Base-by-base conservation (phyloP, 2,329 filamentous ascomycete species). In the Botrytis byssoidea region DNA sequence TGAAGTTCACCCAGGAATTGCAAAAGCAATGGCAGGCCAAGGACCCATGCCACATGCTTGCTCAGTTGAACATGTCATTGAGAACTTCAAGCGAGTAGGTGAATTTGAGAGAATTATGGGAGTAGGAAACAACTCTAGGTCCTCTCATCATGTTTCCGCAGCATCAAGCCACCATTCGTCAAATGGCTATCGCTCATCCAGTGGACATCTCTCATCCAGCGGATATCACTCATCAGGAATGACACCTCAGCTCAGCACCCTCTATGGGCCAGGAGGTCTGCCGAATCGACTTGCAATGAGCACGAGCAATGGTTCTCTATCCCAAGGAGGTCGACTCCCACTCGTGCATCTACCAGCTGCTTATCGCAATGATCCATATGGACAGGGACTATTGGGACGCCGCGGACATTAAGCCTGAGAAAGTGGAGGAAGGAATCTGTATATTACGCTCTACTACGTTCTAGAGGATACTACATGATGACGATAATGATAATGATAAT, bases 1-100 rank as follows among this genome's bases (percentile, higher is more conserved):
- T 42, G 66, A 59, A 57, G 12, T 57, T 25, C 66, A 69, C n/a
- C 66, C 66, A 25, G 66, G 66, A 18, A 44, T 69, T 69, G 48
- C 37, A n/a, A 69, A 69, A 25, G 66, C 66, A 69, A 3, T 57
- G 10, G n/a, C 37, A 16, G 66, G 66, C 1, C n/a, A 18, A 2
- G 48, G 48, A 25, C 48, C 1, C 5, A 57, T 69, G 48, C 66
- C 66, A 7, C 35, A 29, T 20, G 9, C 6, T 37, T 22, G 3
- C n/a, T 25, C 66, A 9, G 20, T 57, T 32, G 66, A 57, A 20
- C 0, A 0, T 22, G 10, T 57, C 14, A n/a, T 35, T 42, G 4
- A 8, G 3, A 6, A 0, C 1, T 68, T 68, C 40, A 18, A 10
- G 48, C 6, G 1, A 0, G n/a, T 69, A 42, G 66, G 66, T 32